Evolutionary conservation across 2,329 filamentous ascomycete species (phyloP).

Genomic region (Macrophomina phaseolina): DNA sequence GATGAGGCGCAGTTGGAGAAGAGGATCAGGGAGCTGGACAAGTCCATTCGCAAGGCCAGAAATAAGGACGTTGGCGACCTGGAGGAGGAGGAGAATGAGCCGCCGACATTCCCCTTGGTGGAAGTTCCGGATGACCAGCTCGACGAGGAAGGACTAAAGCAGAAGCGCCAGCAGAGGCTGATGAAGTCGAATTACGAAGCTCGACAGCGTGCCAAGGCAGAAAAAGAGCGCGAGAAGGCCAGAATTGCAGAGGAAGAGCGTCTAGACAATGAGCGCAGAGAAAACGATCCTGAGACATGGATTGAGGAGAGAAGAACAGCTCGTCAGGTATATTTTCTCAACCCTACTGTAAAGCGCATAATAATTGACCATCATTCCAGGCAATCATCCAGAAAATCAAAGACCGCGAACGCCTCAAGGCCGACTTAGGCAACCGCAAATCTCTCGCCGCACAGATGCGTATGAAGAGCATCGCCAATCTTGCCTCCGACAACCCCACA

Average conservation of each 20-base stretch:
- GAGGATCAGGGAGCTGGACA: constrained; percentile 86
- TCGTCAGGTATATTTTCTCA: constrained; percentile 55
- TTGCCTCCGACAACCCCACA: constrained; percentile 83
- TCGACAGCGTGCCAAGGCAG: constrained; percentile 88
- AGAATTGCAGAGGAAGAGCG: constrained; percentile 82
- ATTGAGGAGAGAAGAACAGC: constrained; percentile 79
- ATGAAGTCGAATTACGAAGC: constrained; percentile 96
- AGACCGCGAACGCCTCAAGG: constrained; percentile 89
- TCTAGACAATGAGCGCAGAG: constrained; percentile 80
- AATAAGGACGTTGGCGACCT: constrained; percentile 91
- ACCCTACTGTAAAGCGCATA: constrained; percentile 15
- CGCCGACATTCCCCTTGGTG: constrained; percentile 84
- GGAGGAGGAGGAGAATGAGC: constrained; percentile 76
- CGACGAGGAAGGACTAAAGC: constrained; percentile 87
- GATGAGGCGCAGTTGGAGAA: constrained; percentile 87
- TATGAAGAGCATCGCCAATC: constrained; percentile 97
- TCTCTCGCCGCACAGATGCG: constrained; percentile 94
- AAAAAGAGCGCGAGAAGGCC: constrained; percentile 92
- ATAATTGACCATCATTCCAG: constrained; percentile 41
- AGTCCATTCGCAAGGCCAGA: constrained; percentile 83
- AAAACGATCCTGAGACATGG: constrained; percentile 86
- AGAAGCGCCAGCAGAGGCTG: constrained; percentile 89
- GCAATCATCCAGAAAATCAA: constrained; percentile 83
- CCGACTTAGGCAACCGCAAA: constrained; percentile 94
- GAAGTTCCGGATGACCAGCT: constrained; percentile 91